phyloP scores from a whole-genome alignment of 2,329 filamentous ascomycete species.

The Conoideocrella luteorostrata region DNA sequence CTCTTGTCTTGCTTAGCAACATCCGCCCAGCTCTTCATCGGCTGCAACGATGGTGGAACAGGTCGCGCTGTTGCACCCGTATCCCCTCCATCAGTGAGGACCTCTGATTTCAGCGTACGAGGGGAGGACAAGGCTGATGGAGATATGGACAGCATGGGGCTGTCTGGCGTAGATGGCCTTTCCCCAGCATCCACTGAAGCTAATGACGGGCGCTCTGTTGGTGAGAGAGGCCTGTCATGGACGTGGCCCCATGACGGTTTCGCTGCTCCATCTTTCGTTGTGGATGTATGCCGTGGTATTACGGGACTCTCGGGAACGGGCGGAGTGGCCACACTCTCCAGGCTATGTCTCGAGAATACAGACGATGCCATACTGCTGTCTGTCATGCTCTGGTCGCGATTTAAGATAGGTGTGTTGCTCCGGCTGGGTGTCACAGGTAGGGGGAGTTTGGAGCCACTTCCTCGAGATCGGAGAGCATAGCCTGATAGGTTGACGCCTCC shows the following conservation, averaged over 20 bases:
- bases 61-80: conserved; percentile 14
- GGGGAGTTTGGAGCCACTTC: conserved; percentile 32
- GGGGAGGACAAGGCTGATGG: conserved; percentile 28
- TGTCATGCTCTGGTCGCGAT: conserved; percentile 31
- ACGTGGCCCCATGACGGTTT: conserved; percentile 20
- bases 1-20: conserved; percentile 25
- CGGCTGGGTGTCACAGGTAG: conserved; percentile 31
- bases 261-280: conserved; percentile 11
- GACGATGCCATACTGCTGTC: conserved; percentile 39
- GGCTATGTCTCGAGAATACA: conserved; percentile 30
- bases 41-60: conserved; percentile 25
- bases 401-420: conserved; percentile 27
- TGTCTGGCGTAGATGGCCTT: conserved; percentile 14
- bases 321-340: conserved; percentile 26
- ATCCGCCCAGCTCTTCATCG: conserved; percentile 35
- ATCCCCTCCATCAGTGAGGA: conserved; percentile 9
- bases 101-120: conserved; percentile 12
- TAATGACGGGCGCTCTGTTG: neutral
- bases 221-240: conserved; percentile 9
- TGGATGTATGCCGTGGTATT: conserved; percentile 13
- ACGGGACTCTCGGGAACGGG: conserved; percentile 24
- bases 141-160: conserved; percentile 19
- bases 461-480: conserved; percentile 26
- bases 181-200: conserved; percentile 1
- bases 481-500: conserved; percentile 16